These are phyloP conservation scores for Aureobasidium sp. DNA, from an alignment of 2,329 filamentous ascomycete species.

Conservation along the genomic window DNA sequence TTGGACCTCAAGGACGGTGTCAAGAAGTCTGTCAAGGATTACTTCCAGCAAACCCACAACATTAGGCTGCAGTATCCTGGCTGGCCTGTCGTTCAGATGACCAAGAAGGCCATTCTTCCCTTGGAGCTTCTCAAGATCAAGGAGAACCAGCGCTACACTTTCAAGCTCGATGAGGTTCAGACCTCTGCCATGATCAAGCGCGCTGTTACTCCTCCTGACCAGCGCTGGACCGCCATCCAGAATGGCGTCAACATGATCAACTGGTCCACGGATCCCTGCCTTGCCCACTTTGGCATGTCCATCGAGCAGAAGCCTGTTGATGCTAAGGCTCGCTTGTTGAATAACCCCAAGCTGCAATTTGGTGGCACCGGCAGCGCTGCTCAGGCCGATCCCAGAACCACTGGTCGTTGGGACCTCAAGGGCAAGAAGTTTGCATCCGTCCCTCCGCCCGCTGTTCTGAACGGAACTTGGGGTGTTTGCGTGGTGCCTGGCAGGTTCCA, in stretches of 20 bases:
- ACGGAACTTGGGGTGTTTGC: constrained; percentile 64
- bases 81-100: constrained; percentile 54
- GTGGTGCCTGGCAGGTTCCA: constrained; percentile 48
- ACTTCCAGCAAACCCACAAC: constrained; percentile 48
- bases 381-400: constrained; percentile 52
- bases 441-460: constrained; percentile 34
- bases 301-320: constrained; percentile 59
- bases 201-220: constrained; percentile 68
- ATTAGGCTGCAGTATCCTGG: constrained; percentile 38
- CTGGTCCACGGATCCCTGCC: constrained; percentile 62
- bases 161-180: constrained; percentile 54
- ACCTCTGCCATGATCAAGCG: constrained; percentile 89
- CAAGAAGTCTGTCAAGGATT: constrained; percentile 48
- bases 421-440: constrained; percentile 69
- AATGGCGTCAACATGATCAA: constrained; percentile 59
- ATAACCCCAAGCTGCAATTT: constrained; percentile 65
- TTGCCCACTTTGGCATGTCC: constrained; percentile 66
- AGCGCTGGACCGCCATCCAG: constrained; percentile 63
- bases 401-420: constrained; percentile 81
- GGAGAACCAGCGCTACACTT: constrained; percentile 50
- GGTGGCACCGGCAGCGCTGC: constrained; percentile 30
- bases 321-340: constrained; percentile 61
- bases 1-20: constrained; percentile 37
- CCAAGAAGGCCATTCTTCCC: constrained; percentile 48
- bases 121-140: constrained; percentile 50